Conservation (phyloP, 371 early-diverging fungal genomes). For the Mucor irregularis region DNA sequence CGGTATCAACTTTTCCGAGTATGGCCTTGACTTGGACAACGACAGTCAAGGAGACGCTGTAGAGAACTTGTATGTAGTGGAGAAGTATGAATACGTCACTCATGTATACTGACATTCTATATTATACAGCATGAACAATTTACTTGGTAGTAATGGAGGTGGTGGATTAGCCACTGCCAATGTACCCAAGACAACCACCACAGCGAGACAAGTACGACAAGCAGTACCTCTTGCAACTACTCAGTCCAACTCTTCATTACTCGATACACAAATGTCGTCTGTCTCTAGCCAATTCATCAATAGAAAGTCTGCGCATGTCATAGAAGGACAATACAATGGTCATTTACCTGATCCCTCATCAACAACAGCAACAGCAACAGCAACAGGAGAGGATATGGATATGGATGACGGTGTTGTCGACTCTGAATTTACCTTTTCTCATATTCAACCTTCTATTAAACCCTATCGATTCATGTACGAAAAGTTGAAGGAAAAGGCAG, state of each 20-base stretch:
- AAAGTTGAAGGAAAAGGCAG: conserved; percentile 70
- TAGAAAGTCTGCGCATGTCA: conserved; percentile 20
- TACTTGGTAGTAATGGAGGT: no score
- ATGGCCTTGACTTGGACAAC: conserved; percentile 6
- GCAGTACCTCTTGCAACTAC: background rate
- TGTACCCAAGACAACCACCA: background rate
- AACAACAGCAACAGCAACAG: conserved; percentile 1
- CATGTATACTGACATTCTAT: background rate
- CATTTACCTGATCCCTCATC: conserved; percentile 12
- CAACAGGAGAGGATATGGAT: conserved; percentile 19
- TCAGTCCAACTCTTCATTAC: no score
- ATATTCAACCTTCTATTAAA: conserved; percentile 51
- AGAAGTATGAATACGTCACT: no score
- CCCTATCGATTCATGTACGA: conserved; percentile 91
- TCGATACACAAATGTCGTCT: no score
- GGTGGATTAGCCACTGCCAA: no score
- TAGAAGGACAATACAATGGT: conserved; percentile 38
- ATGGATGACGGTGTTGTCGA: conserved; percentile 29
- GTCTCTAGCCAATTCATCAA: conserved; percentile 19
- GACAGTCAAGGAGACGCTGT: background rate
- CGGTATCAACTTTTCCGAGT: conserved; percentile 20
- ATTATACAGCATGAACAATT: background rate
- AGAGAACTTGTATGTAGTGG: conserved; percentile 6
- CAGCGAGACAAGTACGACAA: no score
- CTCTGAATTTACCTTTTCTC: conserved; percentile 1